A percentile compares a stretch with the other conserved stretches of the same genome.
These are phyloP conservation scores for Leccinum boreale DNA, from an alignment of 768 basidiomycete genomes.

Conservation along the genomic window DNA sequence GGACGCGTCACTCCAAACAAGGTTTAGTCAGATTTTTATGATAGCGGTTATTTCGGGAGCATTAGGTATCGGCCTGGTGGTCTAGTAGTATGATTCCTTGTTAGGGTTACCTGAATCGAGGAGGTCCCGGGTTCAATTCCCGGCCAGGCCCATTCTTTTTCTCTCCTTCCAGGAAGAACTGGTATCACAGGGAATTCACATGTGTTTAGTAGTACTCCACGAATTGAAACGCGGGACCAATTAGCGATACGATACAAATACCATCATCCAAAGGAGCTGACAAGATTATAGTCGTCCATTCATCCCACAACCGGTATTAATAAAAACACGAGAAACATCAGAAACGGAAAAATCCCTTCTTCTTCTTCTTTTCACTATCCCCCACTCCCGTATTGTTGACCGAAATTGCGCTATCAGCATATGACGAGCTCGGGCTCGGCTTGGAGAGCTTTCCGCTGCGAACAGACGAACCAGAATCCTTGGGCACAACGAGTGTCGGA, in stretches of 20 bases:
- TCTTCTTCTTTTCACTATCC: slow-evolving; percentile 71
- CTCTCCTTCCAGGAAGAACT: too few relatives aligned
- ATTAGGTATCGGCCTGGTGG: slow-evolving; percentile 38
- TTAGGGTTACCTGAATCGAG: slow-evolving; percentile 44
- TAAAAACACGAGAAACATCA: slow-evolving; percentile 21
- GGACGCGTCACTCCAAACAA: slow-evolving; percentile 26
- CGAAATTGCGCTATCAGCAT: slow-evolving; percentile 49
- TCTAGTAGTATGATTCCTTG: slow-evolving; percentile 56
- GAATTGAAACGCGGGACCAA: background rate
- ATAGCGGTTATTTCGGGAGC: fast-evolving
- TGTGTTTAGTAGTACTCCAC: background rate
- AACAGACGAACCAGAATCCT: slow-evolving; percentile 18
- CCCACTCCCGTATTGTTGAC: slow-evolving; percentile 35
- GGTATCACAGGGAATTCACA: too few relatives aligned
- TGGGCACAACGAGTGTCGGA: slow-evolving; percentile 24
- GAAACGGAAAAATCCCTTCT: slow-evolving; percentile 67
- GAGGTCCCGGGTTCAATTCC: slow-evolving; percentile 63
- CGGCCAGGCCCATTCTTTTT: slow-evolving; percentile 42
- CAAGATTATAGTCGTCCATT: background rate
- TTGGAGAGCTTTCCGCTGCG: slow-evolving; percentile 26
- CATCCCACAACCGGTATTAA: background rate
- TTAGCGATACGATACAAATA: slow-evolving; percentile 14
- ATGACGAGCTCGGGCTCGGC: slow-evolving; percentile 48
- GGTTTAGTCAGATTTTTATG: background rate
- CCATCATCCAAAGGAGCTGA: background rate